Conservation (phyloP, 768 basidiomycete species). For the Lactifluus pinguis region DNA sequence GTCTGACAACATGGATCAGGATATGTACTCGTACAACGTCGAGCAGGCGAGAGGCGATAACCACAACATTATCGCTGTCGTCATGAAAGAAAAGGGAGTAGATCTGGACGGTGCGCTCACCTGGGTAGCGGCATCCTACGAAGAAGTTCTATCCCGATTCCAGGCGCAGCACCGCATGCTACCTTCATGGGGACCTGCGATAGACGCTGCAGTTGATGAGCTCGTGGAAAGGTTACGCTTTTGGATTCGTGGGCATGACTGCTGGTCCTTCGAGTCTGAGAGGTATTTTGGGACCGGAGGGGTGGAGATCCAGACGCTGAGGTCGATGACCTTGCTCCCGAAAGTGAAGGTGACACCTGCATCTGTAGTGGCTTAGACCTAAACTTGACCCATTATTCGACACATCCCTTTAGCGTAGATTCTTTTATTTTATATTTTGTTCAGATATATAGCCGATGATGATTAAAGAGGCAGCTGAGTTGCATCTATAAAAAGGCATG, state of each 20-base stretch:
- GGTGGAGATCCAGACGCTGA: conserved; percentile 18
- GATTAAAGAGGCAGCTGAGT: no score
- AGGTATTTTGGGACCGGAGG: conserved; percentile 20
- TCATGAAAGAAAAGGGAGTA: conserved; percentile 18
- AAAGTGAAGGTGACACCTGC: background rate
- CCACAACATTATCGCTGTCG: conserved; percentile 35
- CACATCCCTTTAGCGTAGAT: no score
- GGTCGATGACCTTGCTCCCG: background rate
- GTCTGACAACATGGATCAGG: conserved; percentile 27
- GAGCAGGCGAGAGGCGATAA: conserved; percentile 19
- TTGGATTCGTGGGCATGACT: conserved; percentile 28
- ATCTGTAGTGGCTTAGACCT: background rate
- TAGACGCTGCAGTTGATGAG: conserved; percentile 26
- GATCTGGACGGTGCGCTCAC: conserved; percentile 31
- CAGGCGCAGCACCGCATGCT: conserved; percentile 22
- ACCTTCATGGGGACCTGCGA: conserved; percentile 29
- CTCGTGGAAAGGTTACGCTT: conserved; percentile 33
- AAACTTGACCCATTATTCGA: background rate
- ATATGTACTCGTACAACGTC: conserved; percentile 20
- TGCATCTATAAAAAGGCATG: no score
- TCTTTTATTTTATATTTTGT: no score
- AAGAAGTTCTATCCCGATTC: conserved; percentile 27
- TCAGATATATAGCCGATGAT: no score
- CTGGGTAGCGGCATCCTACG: conserved; percentile 22
- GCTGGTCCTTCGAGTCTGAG: conserved; percentile 30